phyloP scores from a whole-genome alignment of 2,329 filamentous ascomycete species.

The Daldinia eschscholtzii region DNA sequence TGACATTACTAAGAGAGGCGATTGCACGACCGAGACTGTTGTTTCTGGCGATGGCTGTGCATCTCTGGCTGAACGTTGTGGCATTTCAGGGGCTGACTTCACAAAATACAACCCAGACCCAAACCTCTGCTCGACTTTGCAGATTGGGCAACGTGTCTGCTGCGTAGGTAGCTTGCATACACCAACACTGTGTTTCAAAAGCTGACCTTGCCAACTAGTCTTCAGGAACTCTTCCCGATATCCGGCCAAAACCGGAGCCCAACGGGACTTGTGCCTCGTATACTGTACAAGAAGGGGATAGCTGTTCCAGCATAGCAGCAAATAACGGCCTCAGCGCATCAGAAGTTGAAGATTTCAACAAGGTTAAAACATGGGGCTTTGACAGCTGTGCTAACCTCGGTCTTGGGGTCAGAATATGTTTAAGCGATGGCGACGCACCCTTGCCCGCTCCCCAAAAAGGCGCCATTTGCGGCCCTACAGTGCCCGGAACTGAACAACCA shows the following conservation, averaged over 20 bases:
- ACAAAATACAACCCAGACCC: slow-evolving; percentile 54
- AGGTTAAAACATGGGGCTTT: slow-evolving; percentile 57
- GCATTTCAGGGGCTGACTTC: slow-evolving; percentile 56
- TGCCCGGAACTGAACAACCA: slow-evolving; percentile 22
- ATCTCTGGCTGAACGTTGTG: slow-evolving; percentile 55
- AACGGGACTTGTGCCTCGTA: slow-evolving; percentile 57
- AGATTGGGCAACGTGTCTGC: slow-evolving; percentile 53
- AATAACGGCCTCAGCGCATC: slow-evolving; percentile 46
- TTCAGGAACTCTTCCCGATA: slow-evolving; percentile 16
- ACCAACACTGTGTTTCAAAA: not conserved
- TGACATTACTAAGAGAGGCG: not conserved
- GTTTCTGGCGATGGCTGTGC: slow-evolving; percentile 55
- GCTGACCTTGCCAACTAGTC: slow-evolving; percentile 3
- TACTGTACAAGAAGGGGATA: slow-evolving; percentile 52
- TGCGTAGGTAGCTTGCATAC: slow-evolving; percentile 46
- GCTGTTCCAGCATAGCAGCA: slow-evolving; percentile 47
- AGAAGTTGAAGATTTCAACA: slow-evolving; percentile 56
- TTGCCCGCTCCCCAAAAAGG: slow-evolving; percentile 28
- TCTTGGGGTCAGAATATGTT: slow-evolving; percentile 29
- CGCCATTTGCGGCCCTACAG: slow-evolving; percentile 34
- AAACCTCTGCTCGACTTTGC: slow-evolving; percentile 49
- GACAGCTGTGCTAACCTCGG: slow-evolving; percentile 49
- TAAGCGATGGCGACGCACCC: slow-evolving; percentile 28
- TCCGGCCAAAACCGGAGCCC: slow-evolving; percentile 48
- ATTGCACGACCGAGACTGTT: slow-evolving; percentile 42